These are phyloP conservation scores for Linaria vulgaris DNA, from an alignment of 257 asterid genomes.

Conservation along the genomic window DNA sequence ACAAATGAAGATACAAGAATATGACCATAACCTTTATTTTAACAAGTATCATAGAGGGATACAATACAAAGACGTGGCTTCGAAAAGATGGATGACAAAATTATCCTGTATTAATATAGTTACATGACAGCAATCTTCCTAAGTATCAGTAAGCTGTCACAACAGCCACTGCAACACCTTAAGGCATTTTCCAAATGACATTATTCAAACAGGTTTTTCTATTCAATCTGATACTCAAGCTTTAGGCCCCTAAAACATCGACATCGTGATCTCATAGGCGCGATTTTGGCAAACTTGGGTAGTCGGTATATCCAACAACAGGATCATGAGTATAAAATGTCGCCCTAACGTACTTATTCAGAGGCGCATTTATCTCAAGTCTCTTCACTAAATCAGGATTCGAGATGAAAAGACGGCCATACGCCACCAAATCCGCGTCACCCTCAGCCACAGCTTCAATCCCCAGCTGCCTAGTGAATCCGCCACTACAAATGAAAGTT, in stretches of 20 bases:
- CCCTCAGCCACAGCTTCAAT: slow-evolving; percentile 54
- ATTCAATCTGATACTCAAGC: slow-evolving; percentile 6
- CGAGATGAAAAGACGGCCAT: slow-evolving; percentile 56
- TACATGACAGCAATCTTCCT: no score
- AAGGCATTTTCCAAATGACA: no score
- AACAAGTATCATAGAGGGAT: no score
- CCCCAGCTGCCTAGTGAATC: slow-evolving; percentile 63
- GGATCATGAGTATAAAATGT: slow-evolving; percentile 72
- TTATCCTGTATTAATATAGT: no score
- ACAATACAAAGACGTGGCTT: no score
- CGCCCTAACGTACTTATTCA: slow-evolving; percentile 51
- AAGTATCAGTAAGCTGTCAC: no score
- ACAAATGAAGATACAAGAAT: no score
- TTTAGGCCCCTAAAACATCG: slow-evolving; percentile 8
- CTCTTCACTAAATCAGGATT: slow-evolving; percentile 69
- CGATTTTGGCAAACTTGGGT: slow-evolving; percentile 37
- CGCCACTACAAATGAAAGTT: slow-evolving; percentile 67
- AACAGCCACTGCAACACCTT: no score
- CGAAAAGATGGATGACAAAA: no score
- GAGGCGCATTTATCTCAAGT: slow-evolving; percentile 48
- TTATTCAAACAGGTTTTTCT: no score
- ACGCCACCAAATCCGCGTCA: slow-evolving; percentile 64
- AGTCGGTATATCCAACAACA: slow-evolving; percentile 65
- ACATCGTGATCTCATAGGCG: slow-evolving; percentile 29
- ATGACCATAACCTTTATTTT: no score